Evolutionary conservation across 2,329 filamentous ascomycete species (phyloP).

Genomic region (Kalmusia sp.): DNA sequence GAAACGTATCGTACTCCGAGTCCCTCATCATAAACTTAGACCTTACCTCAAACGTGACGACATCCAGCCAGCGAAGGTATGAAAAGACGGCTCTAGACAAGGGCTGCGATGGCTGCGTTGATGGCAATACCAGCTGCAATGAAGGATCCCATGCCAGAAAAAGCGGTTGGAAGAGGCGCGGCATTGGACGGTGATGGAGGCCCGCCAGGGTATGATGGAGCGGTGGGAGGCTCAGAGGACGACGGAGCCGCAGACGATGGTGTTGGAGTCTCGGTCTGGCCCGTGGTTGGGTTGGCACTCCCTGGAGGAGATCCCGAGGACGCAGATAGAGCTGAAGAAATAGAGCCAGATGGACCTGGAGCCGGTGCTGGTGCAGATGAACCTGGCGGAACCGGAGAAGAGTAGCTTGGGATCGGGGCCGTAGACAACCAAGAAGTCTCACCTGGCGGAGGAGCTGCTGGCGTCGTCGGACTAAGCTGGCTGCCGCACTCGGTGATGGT

Average conservation of each 20-base stretch:
- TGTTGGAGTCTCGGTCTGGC: neutral
- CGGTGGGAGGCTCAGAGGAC: conserved; percentile 12
- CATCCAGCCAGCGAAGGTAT: conserved; percentile 7
- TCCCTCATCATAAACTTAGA: conserved; percentile 3
- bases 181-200: conserved; percentile 22
- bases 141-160: conserved; percentile 26
- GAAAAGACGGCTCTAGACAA: conserved; percentile 20
- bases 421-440: neutral
- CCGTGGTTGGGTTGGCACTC: neutral
- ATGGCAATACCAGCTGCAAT: conserved; percentile 28
- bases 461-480: conserved; percentile 15
- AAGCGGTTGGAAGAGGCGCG: conserved; percentile 25
- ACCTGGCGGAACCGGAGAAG: neutral
- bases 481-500: conserved; percentile 32
- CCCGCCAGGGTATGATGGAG: conserved; percentile 7
- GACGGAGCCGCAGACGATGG: neutral
- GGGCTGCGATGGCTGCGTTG: conserved; percentile 23
- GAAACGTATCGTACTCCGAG: neutral
- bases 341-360: neutral
- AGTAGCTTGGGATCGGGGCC: conserved; percentile 1
- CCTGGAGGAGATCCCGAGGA: neutral
- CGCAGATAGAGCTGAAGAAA: neutral
- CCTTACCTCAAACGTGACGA: conserved; percentile 13
- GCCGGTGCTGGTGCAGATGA: conserved; percentile 1
- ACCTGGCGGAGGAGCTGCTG: conserved; percentile 1